phyloP scores from a whole-genome alignment of 2,329 filamentous ascomycete species.

The Talaromyces marneffei region DNA sequence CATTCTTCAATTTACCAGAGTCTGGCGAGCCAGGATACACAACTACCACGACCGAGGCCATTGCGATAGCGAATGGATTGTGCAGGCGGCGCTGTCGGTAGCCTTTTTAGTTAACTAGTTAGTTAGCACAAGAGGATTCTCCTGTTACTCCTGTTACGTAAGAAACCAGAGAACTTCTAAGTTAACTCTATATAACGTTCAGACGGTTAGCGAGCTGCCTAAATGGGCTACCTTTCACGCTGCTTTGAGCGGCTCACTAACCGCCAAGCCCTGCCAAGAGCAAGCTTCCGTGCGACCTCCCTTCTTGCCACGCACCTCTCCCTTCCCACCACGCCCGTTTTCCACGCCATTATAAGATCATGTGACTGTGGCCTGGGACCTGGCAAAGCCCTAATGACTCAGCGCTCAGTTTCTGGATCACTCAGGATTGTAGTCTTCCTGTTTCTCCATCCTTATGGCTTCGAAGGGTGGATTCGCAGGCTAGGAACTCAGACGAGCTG shows the following conservation, averaged over 20 bases:
- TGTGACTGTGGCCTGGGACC: neutral
- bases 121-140: no score
- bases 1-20: constrained; percentile 44
- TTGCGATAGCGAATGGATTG: constrained; percentile 46
- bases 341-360: neutral
- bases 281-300: neutral
- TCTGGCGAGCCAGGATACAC: constrained; percentile 42
- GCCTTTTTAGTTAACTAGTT: no score
- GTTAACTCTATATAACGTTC: constrained; percentile 6
- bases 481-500: no score
- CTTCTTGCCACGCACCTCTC: neutral
- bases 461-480: neutral
- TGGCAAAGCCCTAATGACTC: neutral
- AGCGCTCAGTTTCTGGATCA: neutral
- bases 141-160: no score
- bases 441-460: neutral
- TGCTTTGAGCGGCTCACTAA: constrained; percentile 16
- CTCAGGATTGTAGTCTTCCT: neutral
- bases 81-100: constrained; percentile 45
- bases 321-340: neutral
- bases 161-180: no score
- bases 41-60: constrained; percentile 42
- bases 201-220: constrained; percentile 10
- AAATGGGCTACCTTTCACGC: constrained; percentile 10
- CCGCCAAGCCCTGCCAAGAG: no score